A percentile compares a stretch with the other conserved stretches of the same genome.
Conservation (phyloP, 169 alveolate species). For the Plasmodium reichenowi region DNA sequence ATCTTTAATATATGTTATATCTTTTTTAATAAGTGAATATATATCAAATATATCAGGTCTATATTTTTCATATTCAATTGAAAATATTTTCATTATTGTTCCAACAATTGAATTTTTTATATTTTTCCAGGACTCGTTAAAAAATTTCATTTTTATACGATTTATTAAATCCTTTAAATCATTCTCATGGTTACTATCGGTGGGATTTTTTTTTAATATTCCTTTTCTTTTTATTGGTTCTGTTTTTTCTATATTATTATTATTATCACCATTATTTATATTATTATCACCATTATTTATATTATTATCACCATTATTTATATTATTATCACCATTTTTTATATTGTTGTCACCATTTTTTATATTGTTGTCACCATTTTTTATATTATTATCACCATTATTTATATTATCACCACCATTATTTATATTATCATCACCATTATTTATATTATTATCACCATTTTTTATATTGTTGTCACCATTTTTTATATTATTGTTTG, state of each 20-base stretch:
- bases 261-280: no score
- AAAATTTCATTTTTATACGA: slow-evolving; percentile 9
- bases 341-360: no score
- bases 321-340: no score
- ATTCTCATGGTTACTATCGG: not conserved
- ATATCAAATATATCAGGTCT: slow-evolving; percentile 55
- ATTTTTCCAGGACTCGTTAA: slow-evolving; percentile 3
- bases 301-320: no score
- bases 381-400: no score
- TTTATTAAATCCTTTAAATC: not conserved
- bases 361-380: no score
- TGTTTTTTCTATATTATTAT: not conserved
- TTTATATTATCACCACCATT: no score
- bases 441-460: no score
- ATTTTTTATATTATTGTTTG: no score
- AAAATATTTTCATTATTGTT: slow-evolving; percentile 39
- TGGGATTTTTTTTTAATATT: not conserved
- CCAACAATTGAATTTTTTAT: slow-evolving; percentile 36
- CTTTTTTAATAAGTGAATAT: slow-evolving; percentile 23
- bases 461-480: no score
- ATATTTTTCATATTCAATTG: slow-evolving; percentile 49
- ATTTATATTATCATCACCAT: no score
- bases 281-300: no score
- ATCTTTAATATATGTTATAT: slow-evolving; percentile 15
- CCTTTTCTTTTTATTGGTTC: not conserved